A percentile compares a stretch with the other conserved stretches of the same genome.
These are phyloP conservation scores for Microcyclosporella mali DNA, from an alignment of 2,329 filamentous ascomycete species.

Conservation along the genomic window DNA sequence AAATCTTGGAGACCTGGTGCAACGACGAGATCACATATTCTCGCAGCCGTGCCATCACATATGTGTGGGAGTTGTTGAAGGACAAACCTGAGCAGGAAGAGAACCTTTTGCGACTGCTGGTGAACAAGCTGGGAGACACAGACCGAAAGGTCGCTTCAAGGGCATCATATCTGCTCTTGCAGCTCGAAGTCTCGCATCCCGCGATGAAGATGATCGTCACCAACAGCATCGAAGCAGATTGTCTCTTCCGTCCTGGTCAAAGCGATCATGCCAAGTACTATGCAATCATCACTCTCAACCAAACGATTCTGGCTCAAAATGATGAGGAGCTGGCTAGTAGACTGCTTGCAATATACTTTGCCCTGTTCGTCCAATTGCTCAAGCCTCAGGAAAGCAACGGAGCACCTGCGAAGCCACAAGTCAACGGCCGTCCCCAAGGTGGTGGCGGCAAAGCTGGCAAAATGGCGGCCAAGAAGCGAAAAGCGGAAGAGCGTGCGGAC, in stretches of 20 bases:
- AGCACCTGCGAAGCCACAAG: conserved; percentile 22
- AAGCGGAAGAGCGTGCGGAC: conserved; percentile 35
- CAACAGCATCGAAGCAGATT: conserved; percentile 75
- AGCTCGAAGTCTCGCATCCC: conserved; percentile 81
- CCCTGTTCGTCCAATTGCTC: conserved; percentile 74
- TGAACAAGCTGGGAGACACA: conserved; percentile 94
- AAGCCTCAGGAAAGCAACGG: conserved; percentile 49
- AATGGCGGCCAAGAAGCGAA: conserved; percentile 44
- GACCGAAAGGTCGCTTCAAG: conserved; percentile 93
- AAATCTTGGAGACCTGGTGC: conserved; percentile 86
- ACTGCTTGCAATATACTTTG: conserved; percentile 86
- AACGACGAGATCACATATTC: conserved; percentile 94
- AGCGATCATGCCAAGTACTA: conserved; percentile 89
- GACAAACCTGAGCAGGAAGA: conserved; percentile 97
- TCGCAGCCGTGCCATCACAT: conserved; percentile 77
- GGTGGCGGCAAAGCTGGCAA: conserved; percentile 50
- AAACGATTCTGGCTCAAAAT: conserved; percentile 81
- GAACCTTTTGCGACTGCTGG: conserved; percentile 80
- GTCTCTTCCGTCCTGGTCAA: conserved; percentile 81
- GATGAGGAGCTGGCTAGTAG: conserved; percentile 75
- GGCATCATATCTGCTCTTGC: conserved; percentile 86
- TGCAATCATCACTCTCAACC: conserved; percentile 91
- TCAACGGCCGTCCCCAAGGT: conserved; percentile 38
- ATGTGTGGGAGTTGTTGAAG: conserved; percentile 83
- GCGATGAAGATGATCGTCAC: conserved; percentile 90